A percentile compares a stretch with the other conserved stretches of the same genome.
These are phyloP conservation scores for Alternaria arborescens DNA, from an alignment of 2,329 filamentous ascomycete species.

Conservation along the genomic window DNA sequence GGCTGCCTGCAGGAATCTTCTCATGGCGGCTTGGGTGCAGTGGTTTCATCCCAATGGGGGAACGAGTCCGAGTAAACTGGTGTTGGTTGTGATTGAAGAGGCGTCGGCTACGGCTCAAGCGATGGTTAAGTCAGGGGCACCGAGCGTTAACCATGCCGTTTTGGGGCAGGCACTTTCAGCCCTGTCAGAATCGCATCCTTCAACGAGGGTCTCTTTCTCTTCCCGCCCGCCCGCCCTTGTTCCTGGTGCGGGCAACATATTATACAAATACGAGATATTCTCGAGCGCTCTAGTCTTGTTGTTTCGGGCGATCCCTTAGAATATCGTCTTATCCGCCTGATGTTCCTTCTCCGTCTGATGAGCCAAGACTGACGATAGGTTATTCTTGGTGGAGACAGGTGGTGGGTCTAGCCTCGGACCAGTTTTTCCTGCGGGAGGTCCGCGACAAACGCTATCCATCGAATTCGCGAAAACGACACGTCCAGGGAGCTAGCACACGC, in stretches of 20 bases:
- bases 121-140: constrained; percentile 20
- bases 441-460: constrained; percentile 6
- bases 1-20: constrained; percentile 19
- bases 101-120: constrained; percentile 13
- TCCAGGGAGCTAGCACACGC: not conserved
- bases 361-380: not conserved
- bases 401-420: constrained; percentile 8
- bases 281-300: not conserved
- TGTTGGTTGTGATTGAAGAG: constrained; percentile 16
- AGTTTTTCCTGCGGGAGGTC: not conserved
- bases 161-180: not conserved
- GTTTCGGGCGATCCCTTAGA: not conserved
- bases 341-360: not conserved
- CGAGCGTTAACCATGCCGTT: constrained; percentile 12
- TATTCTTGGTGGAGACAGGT: not conserved
- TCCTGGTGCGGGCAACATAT: not conserved
- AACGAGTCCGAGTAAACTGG: constrained; percentile 12
- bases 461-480: constrained; percentile 8
- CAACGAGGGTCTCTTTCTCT: constrained; percentile 1
- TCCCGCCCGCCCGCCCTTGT: not conserved
- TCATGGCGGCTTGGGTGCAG: constrained; percentile 9
- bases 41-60: constrained; percentile 23
- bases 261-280: not conserved
- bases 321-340: not conserved
- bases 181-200: constrained; percentile 4